phyloP scores from a whole-genome alignment of 1,284 basidiomycete genomes.

The Boletus smithii region DNA sequence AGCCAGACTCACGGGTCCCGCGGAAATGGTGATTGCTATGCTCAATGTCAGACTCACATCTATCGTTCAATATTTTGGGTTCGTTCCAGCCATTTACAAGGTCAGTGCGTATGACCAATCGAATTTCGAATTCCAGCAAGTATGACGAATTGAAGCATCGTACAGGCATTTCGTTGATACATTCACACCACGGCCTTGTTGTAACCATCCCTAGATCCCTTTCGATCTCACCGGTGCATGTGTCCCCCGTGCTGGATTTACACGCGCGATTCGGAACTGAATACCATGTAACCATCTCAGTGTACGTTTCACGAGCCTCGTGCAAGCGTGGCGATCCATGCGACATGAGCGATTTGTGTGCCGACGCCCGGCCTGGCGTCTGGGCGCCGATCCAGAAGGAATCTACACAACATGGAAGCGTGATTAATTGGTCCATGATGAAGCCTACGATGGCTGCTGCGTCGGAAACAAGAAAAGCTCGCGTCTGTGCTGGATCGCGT shows the following conservation, averaged over 20 bases:
- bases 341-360: conserved; percentile 31
- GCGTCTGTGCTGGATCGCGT: background rate
- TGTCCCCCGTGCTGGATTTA: conserved; percentile 31
- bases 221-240: conserved; percentile 42
- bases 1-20: background rate
- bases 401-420: conserved; percentile 15
- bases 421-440: background rate
- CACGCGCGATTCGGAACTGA: conserved; percentile 38
- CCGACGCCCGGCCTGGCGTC: conserved; percentile 5
- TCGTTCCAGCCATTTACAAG: background rate
- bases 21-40: conserved; percentile 25
- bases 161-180: conserved; percentile 40
- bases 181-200: conserved; percentile 26
- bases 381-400: conserved; percentile 36
- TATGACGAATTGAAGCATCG: no score
- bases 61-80: background rate
- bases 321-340: conserved; percentile 5
- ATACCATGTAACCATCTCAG: conserved; percentile 38
- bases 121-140: conserved; percentile 11
- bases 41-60: conserved; percentile 4
- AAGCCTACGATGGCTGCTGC: background rate
- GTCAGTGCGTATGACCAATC: conserved; percentile 3
- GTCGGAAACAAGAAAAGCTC: background rate
- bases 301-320: conserved; percentile 22
- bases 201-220: conserved; percentile 14